Evolutionary conservation across 169 alveolate species (phyloP).

Genomic region (Eimeria praecox): DNA sequence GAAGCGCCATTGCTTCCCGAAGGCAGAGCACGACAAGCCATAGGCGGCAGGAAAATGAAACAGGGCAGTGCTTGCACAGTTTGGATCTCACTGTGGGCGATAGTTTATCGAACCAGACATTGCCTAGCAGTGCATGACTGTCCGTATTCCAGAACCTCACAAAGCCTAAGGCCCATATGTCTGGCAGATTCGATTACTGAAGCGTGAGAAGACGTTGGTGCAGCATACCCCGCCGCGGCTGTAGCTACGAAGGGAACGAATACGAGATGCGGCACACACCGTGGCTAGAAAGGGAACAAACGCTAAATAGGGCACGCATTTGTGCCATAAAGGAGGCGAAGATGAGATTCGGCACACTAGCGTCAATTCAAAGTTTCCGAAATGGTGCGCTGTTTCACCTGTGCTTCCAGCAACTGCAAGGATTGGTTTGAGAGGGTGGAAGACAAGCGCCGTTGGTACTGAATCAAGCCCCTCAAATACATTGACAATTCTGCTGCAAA

Average conservation of each 20-base stretch:
- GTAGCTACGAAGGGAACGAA: not conserved
- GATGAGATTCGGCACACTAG: not conserved
- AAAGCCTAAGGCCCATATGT: conserved; percentile 47
- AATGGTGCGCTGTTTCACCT: not conserved
- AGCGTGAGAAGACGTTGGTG: not conserved
- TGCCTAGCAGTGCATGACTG: conserved; percentile 39
- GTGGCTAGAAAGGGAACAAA: no score
- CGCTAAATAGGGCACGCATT: no score
- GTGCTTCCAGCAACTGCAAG: conserved; percentile 54
- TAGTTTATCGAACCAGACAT: conserved; percentile 78
- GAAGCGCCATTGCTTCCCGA: not conserved
- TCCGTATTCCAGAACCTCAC: conserved; percentile 80
- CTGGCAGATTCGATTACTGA: not conserved
- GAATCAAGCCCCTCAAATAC: conserved; percentile 57
- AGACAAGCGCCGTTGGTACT: conserved; percentile 40
- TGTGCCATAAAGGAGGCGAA: no score
- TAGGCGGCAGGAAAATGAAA: not conserved
- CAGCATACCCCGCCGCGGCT: not conserved
- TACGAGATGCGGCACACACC: not conserved
- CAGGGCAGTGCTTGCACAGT: not conserved
- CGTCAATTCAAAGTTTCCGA: not conserved
- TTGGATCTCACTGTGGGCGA: conserved; percentile 51
- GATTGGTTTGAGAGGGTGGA: conserved; percentile 34
- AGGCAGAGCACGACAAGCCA: not conserved
- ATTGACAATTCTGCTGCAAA: not conserved